Base-by-base conservation (phyloP, 768 basidiomycete species). In the Mycena sanguinolenta region DNA sequence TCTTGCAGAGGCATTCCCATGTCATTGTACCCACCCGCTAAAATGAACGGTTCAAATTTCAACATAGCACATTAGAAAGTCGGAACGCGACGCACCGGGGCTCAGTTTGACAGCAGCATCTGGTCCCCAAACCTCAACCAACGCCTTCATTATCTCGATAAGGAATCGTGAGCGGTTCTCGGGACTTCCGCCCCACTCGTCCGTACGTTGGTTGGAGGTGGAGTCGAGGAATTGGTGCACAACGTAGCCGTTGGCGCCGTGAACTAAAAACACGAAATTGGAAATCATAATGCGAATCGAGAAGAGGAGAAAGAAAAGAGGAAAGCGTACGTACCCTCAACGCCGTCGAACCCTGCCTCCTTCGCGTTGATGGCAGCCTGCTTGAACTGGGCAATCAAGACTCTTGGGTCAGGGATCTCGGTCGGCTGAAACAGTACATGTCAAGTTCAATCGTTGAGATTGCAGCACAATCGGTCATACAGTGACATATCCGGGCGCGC, bases 191-290 rank as follows among this genome's bases (percentile, higher is more conserved):
- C n/a, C n/a, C n/a, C n/a, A n/a, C n/a, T n/a, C n/a, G n/a, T n/a
- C n/a, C 28, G 50, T 52, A 27, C 50, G 50, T 2, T 52, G 25
- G 27, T 52, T 52, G 25, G 50, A 52, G 16, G 25, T 28, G 16
- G 50, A 27, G 25, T 52, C 50, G 10, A 52, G 25, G 25, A 52
- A 52, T 28, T 52, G 25, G 50, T 52, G 50, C 9, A 52, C 25
- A 2, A 52, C 25, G 25, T 52, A 86, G 1, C 86, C 86, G 66
- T 83, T 83, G 7, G 84, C 84, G 23, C 82, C 81, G 61, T 84
- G 83, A 70, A 89, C 76, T 86, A 44, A 1, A 55, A 27, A 38
- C 36, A 38, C 36, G 14, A 2, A 6, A 2, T 58, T 19, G 25
- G n/a, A 3, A 58, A n/a, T n/a, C 34, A 13, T 13, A 17, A 16